Percentiles rank a stretch among this genome's conserved stretches.
Conservation (phyloP, 306 rosid genomes). For the Albizia julibrissin region DNA sequence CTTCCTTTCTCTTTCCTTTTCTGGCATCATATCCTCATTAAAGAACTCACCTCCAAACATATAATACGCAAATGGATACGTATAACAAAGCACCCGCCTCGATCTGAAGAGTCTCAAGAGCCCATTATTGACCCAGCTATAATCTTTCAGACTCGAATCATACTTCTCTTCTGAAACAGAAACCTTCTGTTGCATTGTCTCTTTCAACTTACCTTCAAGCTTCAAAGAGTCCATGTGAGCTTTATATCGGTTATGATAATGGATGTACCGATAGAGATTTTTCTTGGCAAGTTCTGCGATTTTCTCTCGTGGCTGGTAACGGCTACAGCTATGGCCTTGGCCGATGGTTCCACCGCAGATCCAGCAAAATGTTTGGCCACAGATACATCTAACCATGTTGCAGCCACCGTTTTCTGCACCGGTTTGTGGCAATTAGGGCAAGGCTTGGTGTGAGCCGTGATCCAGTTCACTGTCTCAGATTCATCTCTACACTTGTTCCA, state of each 20-base stretch:
- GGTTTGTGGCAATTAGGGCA: constrained; percentile 96
- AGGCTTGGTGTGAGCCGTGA: constrained; percentile 89
- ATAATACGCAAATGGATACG: constrained; percentile 95
- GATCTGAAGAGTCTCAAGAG: constrained; percentile 85
- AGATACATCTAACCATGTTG: constrained; percentile 75
- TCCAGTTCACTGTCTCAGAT: constrained; percentile 98
- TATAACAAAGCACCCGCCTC: constrained; percentile 91
- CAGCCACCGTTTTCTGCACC: constrained; percentile 99
- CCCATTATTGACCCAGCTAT: constrained; percentile 85
- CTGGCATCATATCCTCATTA: constrained; percentile 68
- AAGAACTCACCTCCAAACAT: constrained; percentile 97
- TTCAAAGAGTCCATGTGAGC: constrained; percentile 97
- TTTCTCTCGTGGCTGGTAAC: constrained; percentile 69
- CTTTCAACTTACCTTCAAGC: constrained; percentile 85
- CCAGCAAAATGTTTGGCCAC: constrained; percentile 99
- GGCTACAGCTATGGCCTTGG: constrained; percentile 95
- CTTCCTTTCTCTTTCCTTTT: constrained; percentile 68
- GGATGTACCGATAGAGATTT: constrained; percentile 84
- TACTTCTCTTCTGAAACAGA: constrained; percentile 61
- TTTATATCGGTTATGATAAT: constrained; percentile 89
- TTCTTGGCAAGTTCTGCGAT: constrained; percentile 83
- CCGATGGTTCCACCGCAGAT: constrained; percentile 96
- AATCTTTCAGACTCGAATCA: constrained; percentile 65
- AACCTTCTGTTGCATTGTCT: constrained; percentile 61
- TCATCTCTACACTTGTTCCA: constrained; percentile 87